Evolutionary conservation across 257 asterid genomes (phyloP).

Genomic region (Leptodermis oblonga): DNA sequence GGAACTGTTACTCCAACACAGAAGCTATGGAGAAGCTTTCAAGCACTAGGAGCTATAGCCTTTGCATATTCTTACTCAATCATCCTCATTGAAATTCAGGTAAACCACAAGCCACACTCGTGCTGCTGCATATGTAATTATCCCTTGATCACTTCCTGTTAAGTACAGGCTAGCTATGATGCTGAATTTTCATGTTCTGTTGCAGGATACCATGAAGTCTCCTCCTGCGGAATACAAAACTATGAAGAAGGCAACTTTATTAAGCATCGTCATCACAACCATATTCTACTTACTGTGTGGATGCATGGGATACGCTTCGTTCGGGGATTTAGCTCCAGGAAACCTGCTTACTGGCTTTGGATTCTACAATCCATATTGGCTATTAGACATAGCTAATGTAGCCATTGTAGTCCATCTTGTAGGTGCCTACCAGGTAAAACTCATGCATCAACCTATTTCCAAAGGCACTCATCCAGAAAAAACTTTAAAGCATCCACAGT

Average conservation of each 20-base stretch:
- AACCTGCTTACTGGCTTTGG: conserved; percentile 49
- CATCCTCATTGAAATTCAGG: conserved; percentile 50
- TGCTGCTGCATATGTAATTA: neutral
- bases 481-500: neutral
- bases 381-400: conserved; percentile 41
- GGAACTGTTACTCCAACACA: conserved; percentile 36
- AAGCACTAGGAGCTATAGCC: conserved; percentile 51
- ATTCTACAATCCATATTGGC: conserved; percentile 38
- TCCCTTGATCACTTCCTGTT: neutral
- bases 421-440: conserved; percentile 44
- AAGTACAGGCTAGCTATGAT: neutral
- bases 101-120: neutral
- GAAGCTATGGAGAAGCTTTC: conserved; percentile 45
- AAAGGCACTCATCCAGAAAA: neutral
- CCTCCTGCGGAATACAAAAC: conserved; percentile 36
- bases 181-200: neutral
- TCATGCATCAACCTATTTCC: neutral
- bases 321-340: conserved; percentile 43
- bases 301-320: conserved; percentile 49
- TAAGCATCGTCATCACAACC: conserved; percentile 32
- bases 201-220: conserved; percentile 46
- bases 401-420: conserved; percentile 43
- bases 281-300: conserved; percentile 42
- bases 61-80: conserved; percentile 45
- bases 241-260: conserved; percentile 38